Evolutionary conservation across 495 filamentous ascomycete species (phyloP).

Genomic region (Xylaria nigripes): DNA sequence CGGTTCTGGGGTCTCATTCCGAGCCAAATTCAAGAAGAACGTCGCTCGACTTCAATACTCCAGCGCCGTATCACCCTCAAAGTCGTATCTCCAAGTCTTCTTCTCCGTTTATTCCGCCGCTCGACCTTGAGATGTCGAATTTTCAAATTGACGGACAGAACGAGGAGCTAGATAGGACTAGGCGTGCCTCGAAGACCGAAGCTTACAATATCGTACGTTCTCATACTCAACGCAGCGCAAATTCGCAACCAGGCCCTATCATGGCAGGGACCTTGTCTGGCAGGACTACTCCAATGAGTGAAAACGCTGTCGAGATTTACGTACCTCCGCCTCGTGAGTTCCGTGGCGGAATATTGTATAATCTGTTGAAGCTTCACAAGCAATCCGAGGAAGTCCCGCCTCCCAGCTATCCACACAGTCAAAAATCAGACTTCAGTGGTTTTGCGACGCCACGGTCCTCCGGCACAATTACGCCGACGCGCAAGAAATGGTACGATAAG

Average conservation of each 20-base stretch:
- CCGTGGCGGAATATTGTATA: slow-evolving; percentile 67
- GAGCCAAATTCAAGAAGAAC: slow-evolving; percentile 30
- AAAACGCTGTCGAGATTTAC: slow-evolving; percentile 54
- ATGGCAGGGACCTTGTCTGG: slow-evolving; percentile 43
- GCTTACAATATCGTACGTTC: slow-evolving; percentile 45
- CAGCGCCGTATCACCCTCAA: slow-evolving; percentile 11
- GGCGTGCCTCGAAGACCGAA: slow-evolving; percentile 26
- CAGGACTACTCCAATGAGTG: slow-evolving; percentile 51
- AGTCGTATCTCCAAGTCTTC: slow-evolving; percentile 18
- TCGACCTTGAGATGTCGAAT: slow-evolving; percentile 13
- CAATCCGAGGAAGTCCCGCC: slow-evolving; percentile 21
- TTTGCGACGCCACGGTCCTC: slow-evolving; percentile 32
- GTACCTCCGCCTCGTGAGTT: slow-evolving; percentile 61
- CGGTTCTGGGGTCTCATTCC: slow-evolving; percentile 26
- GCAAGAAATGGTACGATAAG: slow-evolving; percentile 49
- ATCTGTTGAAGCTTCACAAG: slow-evolving; percentile 68
- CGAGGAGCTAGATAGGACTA: slow-evolving; percentile 17
- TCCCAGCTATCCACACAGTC: slow-evolving; percentile 20
- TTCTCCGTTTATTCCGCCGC: slow-evolving; percentile 12
- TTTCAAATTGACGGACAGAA: slow-evolving; percentile 15
- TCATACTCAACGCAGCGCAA: slow-evolving; percentile 34
- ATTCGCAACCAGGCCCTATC: slow-evolving; percentile 14
- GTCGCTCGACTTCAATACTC: slow-evolving; percentile 29
- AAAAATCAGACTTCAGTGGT: slow-evolving; percentile 22
- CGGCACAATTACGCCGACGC: slow-evolving; percentile 45